Base-by-base conservation (phyloP, 140 eudicot genomes). In the Oenanthe javanica region DNA sequence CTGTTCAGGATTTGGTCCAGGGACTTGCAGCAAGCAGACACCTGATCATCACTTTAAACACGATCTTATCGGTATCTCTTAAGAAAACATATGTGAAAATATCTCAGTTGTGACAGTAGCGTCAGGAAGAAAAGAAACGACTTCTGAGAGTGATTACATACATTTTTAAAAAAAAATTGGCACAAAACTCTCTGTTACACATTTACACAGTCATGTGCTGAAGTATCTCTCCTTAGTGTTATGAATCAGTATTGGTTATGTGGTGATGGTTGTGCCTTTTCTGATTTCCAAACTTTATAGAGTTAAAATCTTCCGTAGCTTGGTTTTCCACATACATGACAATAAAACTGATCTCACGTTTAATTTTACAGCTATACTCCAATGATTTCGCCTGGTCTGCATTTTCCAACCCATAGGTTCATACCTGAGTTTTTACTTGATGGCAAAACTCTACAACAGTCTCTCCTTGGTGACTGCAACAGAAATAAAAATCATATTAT, bases 381-480 rank as follows among this genome's bases (percentile, higher is more conserved):
- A 76, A 80, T 83, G 21, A 89, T 75, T 79, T 93, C 98, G 51
- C 91, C 90, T 79, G 23, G 48, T 82, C 88, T 73, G 87, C 97
- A 93, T 67, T 82, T 86, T 9, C 91, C 95, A 72, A 93, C 92
- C 92, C 90, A 85, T 77, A 90, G 55, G 66, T 86, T 82, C 88
- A 93, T 67, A 42, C 77, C 76, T 67, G 91, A 80, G 46, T 70
- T 77, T 87, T 83, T 87, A 7, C 78, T 84, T 74, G 93, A 84
- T 42, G 87, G 90, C 80, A 90, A 54, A 71, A 93, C 87, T 89
- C 93, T 89, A 83, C 97, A 88, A 74, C 98, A 93, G 63, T 91
- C 96, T 84, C 93, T 91, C 83, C 98, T 91, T 79, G 97, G 96
- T 57, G 98, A 86, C 98, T 93, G 91, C 83, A 89, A 76, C 55